These are phyloP conservation scores for Euphrasia confusa DNA, from an alignment of 257 asterid genomes.

Conservation along the genomic window DNA sequence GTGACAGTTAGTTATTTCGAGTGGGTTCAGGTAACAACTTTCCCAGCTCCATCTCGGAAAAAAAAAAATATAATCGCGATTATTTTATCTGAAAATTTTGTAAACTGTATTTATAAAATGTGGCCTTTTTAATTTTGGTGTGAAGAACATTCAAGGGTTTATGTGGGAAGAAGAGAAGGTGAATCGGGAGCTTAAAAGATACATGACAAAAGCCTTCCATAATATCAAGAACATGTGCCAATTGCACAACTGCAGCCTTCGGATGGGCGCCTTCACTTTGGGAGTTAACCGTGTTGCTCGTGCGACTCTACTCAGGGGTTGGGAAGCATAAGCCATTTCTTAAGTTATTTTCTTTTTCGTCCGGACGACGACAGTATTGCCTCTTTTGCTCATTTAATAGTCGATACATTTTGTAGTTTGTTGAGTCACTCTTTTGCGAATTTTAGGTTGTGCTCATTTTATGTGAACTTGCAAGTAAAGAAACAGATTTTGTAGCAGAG, in stretches of 20 bases:
- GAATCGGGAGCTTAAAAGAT: conserved; percentile 50
- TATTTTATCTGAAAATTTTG: too few relatives aligned
- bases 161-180: conserved; percentile 80
- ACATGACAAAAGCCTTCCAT: conserved; percentile 66
- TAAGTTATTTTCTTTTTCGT: neutral
- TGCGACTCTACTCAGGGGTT: conserved; percentile 18
- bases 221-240: conserved; percentile 54
- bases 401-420: neutral
- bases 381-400: neutral
- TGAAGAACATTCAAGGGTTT: conserved; percentile 72
- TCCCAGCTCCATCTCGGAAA: conserved; percentile 7
- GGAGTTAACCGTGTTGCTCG: conserved; percentile 58
- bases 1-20: conserved; percentile 81
- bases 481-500: neutral
- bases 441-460: neutral
- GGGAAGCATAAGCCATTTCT: conserved; percentile 16
- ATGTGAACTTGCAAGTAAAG: neutral
- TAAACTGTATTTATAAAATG: too few relatives aligned
- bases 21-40: conserved; percentile 70
- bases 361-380: neutral
- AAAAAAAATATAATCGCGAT: neutral
- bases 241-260: conserved; percentile 54
- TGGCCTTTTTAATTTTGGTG: neutral
- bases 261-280: conserved; percentile 71
- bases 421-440: neutral